Percentiles rank a stretch among this genome's conserved stretches.
These are phyloP conservation scores for Colletotrichum higginsianum DNA, from an alignment of 2,329 filamentous ascomycete species.

Conservation along the genomic window DNA sequence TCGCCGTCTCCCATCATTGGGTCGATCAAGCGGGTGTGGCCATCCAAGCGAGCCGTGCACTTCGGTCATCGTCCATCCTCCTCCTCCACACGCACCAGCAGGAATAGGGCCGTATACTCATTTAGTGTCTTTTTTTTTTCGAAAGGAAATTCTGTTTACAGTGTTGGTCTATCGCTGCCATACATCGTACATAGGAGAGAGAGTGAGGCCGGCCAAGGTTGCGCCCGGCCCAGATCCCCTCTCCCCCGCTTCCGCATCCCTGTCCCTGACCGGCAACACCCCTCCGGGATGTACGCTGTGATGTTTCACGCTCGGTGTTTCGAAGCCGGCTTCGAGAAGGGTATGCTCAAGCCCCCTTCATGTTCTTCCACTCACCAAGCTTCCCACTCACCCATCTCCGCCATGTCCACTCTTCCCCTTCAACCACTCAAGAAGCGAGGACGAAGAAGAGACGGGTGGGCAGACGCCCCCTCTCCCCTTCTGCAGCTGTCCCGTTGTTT, in stretches of 20 bases:
- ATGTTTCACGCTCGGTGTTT: conserved; percentile 39
- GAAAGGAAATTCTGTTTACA: no score
- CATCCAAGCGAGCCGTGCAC: conserved; percentile 16
- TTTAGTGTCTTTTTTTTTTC: no score
- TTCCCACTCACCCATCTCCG: not conserved
- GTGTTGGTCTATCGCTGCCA: no score
- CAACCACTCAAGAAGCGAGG: not conserved
- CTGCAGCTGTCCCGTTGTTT: not conserved
- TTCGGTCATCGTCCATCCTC: not conserved
- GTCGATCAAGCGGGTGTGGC: conserved; percentile 2
- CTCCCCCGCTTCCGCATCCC: conserved; percentile 10
- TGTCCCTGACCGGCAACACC: conserved; percentile 16
- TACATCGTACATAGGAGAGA: no score
- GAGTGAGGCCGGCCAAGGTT: not conserved
- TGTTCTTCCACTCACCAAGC: no score
- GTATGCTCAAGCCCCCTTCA: not conserved
- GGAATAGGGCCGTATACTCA: not conserved
- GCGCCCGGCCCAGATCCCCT: conserved; percentile 11
- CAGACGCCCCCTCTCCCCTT: not conserved
- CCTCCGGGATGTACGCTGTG: conserved; percentile 34
- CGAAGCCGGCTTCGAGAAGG: conserved; percentile 37
- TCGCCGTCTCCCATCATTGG: not conserved
- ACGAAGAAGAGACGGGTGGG: not conserved
- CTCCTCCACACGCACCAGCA: not conserved
- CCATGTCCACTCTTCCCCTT: no score